Evolutionary conservation across 2,329 filamentous ascomycete species (phyloP).

Genomic region (Torrubiella hemipterigena): DNA sequence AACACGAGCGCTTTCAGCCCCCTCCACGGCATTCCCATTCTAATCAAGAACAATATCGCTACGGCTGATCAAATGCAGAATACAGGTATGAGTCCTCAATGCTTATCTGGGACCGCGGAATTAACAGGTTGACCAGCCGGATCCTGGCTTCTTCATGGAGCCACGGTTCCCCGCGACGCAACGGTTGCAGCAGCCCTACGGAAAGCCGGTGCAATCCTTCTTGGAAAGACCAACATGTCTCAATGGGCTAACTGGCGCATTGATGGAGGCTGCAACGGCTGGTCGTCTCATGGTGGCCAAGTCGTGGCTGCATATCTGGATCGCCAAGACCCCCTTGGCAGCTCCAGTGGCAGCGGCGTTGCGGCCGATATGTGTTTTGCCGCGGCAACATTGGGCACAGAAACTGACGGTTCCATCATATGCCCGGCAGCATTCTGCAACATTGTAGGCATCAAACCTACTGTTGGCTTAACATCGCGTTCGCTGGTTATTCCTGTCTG

Average conservation of each 20-base stretch:
- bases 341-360: constrained; percentile 49
- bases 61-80: constrained; percentile 50
- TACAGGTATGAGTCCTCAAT: constrained; percentile 15
- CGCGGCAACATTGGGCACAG: constrained; percentile 46
- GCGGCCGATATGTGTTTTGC: constrained; percentile 46
- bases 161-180: constrained; percentile 40
- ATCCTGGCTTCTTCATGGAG: constrained; percentile 44
- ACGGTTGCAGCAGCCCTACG: constrained; percentile 45
- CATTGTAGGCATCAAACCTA: constrained; percentile 55
- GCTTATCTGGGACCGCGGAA: background rate
- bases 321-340: constrained; percentile 47
- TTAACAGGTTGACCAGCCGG: constrained; percentile 24
- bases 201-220: constrained; percentile 45
- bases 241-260: constrained; percentile 54
- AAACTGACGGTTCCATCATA: constrained; percentile 46
- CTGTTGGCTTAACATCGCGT: constrained; percentile 50
- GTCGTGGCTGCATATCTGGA: constrained; percentile 47
- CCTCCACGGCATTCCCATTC: constrained; percentile 50
- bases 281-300: constrained; percentile 53
- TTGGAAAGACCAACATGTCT: constrained; percentile 52
- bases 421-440: constrained; percentile 40
- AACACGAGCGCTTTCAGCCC: too few species aligned
- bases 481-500: constrained; percentile 51
- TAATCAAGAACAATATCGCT: constrained; percentile 56
- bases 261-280: constrained; percentile 45